Base-by-base conservation (phyloP, 2,329 filamentous ascomycete genomes). In the Camillea tinctor region DNA sequence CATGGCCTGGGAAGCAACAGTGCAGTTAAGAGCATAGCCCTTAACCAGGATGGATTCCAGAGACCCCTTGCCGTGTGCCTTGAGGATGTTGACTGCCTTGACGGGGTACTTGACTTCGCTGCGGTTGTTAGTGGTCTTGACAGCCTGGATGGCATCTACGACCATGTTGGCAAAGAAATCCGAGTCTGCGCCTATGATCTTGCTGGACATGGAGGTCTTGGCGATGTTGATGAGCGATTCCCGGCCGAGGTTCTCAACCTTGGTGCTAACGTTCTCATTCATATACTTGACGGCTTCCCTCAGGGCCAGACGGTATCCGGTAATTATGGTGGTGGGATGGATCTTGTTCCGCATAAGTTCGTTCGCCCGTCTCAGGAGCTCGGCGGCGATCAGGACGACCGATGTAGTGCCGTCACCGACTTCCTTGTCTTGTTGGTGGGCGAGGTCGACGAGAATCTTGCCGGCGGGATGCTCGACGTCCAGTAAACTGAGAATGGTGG, bases 311-410 rank as follows among this genome's bases (percentile, higher is more conserved):
- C 95, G 87, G 85, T 99, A 99, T 72, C 95, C 95, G 64, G 93
- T 98, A 75, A 99, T 99, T 79, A 99, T 98, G 63, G 96, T 99
- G 23, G 95, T 99, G 59, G 95, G 96, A 81, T 99, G 95, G 86
- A 99, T 99, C 76, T 93, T 91, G 86, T 98, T 99, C 84, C 95
- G 97, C 91, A 98, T 96, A 68, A 99, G 86, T 81, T 99, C 95
- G 82, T 99, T 99, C 65, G 88, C 95, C 78, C 95, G 86, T 75
- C 91, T 88, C 73, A 99, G 83, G 67, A 99, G 89, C 82, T 99
- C 95, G 63, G 95, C 92, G 56, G 95, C 95, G 77, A 99, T 97
- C 69, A 99, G 86, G 60, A 99, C 95, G 55, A 99, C 95, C 54
- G 94, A 98, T 21, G 95, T 99, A 54, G 95, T 99, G 70, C 95